Evolutionary conservation across 2,329 filamentous ascomycete genomes (phyloP), one percentile per base, ranked within the genome.

Genomic region (Tolypocladium pustulatum): DNA sequence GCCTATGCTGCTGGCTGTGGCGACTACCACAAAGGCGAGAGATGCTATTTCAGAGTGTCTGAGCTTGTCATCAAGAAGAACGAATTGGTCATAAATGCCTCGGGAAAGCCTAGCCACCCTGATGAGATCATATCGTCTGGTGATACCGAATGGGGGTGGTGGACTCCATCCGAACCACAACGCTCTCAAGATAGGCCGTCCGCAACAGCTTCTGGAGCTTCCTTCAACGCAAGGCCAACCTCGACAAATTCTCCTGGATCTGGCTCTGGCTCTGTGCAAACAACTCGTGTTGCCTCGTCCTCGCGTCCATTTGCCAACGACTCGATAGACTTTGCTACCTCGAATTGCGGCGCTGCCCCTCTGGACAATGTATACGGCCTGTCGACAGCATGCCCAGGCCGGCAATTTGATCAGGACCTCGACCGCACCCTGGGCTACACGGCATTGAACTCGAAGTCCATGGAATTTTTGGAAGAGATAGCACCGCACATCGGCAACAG

Each of bases 41-140:
- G 70, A 20, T 71, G 69, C 63, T 72, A 66, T 56, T 71, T 71
- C 59, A 59, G 65, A 22, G 66, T 64, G 41, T 63, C 57, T 7
- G 56, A 55, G 10, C 34, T 70, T 3, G 58, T 60, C 1, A 60
- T 63, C 30, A 55, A 66, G 7, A 53, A 57, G 8, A 40, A 62
- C 3, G 57, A 61, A 0, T 57, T 62, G 1, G 57, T 56, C 1
- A 58, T 68, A 30, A 34, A 64, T 30, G 68, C 65, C 6, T 46
- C 30, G 4, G 67, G 66, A 37, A 59, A 58, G 32, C n/a, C 65
- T 6, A 58, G 54, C 25, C 61, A 63, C 43, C 65, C 66, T 7
- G 63, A 65, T 10, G 61, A 66, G 13, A 37, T 69, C 27, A 65
- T 63, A 34, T 53, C 58, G 9, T 55, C 55, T 15, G 65, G 63